Evolutionary conservation across 1,139 yeast genomes (phyloP).

Genomic region (Yamadazyma diddensiae): DNA sequence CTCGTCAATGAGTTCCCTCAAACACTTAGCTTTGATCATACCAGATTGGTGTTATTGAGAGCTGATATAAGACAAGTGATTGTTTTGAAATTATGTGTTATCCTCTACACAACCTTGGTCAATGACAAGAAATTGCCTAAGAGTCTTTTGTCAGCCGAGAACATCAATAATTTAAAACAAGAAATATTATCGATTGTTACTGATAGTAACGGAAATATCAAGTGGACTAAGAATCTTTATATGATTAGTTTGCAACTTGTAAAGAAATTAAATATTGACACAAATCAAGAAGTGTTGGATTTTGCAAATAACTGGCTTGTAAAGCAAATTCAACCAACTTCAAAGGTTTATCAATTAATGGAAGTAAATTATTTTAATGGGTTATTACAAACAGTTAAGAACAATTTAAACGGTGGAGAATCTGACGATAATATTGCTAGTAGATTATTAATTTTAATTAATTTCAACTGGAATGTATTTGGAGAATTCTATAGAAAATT

Average conservation of each 20-base stretch:
- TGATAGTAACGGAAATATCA: conserved; percentile 81
- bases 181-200: conserved; percentile 79
- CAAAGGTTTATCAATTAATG: conserved; percentile 76
- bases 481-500: conserved; percentile 44
- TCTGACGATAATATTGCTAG: conserved; percentile 49
- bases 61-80: conserved; percentile 86
- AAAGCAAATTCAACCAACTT: conserved; percentile 80
- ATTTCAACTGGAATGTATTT: conserved; percentile 76
- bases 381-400: conserved; percentile 29
- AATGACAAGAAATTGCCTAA: conserved; percentile 31
- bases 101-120: conserved; percentile 69
- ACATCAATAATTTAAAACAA: conserved; percentile 37
- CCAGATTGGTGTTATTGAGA: conserved; percentile 70
- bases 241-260: conserved; percentile 72
- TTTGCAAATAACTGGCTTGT: conserved; percentile 79
- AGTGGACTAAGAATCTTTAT: conserved; percentile 84
- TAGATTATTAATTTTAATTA: conserved; percentile 55
- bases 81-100: conserved; percentile 72
- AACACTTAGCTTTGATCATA: conserved; percentile 83
- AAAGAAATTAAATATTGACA: conserved; percentile 29
- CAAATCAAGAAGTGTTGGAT: conserved; percentile 28
- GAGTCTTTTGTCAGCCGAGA: conserved; percentile 25
- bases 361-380: conserved; percentile 65
- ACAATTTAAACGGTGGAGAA: conserved; percentile 13
- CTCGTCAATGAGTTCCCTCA: conserved; percentile 85